phyloP scores from a whole-genome alignment of 768 basidiomycete genomes.

The Pholiota microspora region DNA sequence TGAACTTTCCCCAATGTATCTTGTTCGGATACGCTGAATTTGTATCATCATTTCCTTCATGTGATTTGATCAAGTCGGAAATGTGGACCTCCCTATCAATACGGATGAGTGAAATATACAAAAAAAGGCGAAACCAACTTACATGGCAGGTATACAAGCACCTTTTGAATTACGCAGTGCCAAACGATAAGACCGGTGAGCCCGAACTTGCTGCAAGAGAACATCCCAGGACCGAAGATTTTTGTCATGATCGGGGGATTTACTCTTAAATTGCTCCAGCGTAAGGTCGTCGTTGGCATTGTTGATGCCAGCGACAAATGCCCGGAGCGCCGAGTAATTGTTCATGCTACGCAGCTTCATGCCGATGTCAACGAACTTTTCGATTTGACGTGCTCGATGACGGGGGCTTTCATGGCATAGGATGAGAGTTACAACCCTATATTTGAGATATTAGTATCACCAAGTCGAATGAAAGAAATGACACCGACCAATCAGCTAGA shows the following conservation, averaged over 20 bases:
- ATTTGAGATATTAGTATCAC: constrained; percentile 1
- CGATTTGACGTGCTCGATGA: constrained; percentile 76
- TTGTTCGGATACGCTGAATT: constrained; percentile 60
- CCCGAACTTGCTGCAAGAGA: constrained; percentile 75
- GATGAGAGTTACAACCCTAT: constrained; percentile 89
- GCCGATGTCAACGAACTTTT: constrained; percentile 86
- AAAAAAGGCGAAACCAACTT: constrained; percentile 23
- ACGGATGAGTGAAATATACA: constrained; percentile 1
- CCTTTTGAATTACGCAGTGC: constrained; percentile 84
- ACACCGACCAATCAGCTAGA: constrained; percentile 73
- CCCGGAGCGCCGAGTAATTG: constrained; percentile 92
- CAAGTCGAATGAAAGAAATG: not conserved
- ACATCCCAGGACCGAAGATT: constrained; percentile 81
- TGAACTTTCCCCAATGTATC: constrained; percentile 97
- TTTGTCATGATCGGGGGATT: constrained; percentile 69
- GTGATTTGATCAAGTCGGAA: constrained; percentile 83
- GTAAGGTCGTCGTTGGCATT: constrained; percentile 78
- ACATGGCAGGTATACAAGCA: constrained; percentile 86
- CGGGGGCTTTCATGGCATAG: constrained; percentile 81
- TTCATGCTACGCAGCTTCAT: constrained; percentile 76
- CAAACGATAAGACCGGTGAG: constrained; percentile 89
- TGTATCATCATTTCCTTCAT: constrained; percentile 81
- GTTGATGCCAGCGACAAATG: constrained; percentile 92
- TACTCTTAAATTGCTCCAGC: constrained; percentile 68
- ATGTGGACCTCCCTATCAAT: constrained; percentile 82